Percentiles rank a stretch among this genome's conserved stretches.
Conservation (phyloP, 2,329 filamentous ascomycete species). For the Sclerotinia minor region DNA sequence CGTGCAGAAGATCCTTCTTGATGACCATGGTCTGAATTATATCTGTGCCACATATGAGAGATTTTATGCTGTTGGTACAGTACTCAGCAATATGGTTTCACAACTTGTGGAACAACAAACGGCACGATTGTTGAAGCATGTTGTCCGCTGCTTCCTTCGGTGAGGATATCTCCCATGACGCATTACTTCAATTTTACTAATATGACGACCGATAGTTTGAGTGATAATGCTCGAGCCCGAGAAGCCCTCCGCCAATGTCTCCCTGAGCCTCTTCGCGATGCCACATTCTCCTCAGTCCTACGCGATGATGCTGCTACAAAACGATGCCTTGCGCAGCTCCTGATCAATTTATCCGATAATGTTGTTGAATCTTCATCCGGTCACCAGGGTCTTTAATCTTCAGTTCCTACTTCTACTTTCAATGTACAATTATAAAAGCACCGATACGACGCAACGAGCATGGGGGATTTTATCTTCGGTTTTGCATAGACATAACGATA, state of each 20-base stretch:
- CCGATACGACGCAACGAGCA: slow-evolving; percentile 33
- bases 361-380: slow-evolving; percentile 52
- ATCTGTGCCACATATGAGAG: slow-evolving; percentile 98
- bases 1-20: slow-evolving; percentile 96
- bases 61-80: slow-evolving; percentile 96
- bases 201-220: slow-evolving; percentile 60
- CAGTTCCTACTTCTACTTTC: slow-evolving; percentile 24
- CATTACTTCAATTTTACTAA: slow-evolving; percentile 22
- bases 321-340: slow-evolving; percentile 91
- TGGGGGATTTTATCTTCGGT: slow-evolving; percentile 38
- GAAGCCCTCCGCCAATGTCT: slow-evolving; percentile 95
- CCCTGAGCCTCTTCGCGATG: slow-evolving; percentile 96
- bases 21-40: slow-evolving; percentile 95
- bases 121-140: slow-evolving; percentile 91
- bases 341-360: slow-evolving; percentile 94
- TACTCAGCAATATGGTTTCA: slow-evolving; percentile 97
- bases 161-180: slow-evolving; percentile 47
- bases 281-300: slow-evolving; percentile 93
- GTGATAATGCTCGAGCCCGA: slow-evolving; percentile 91
- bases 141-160: slow-evolving; percentile 95
- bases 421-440: slow-evolving; percentile 40
- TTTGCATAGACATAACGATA: slow-evolving; percentile 43
- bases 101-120: slow-evolving; percentile 98
- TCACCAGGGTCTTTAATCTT: slow-evolving; percentile 40
- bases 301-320: slow-evolving; percentile 97